Evolutionary conservation across 1,139 yeast species (phyloP), one percentile per base, ranked within the genome.

Genomic region (Yamadazyma diospyri): DNA sequence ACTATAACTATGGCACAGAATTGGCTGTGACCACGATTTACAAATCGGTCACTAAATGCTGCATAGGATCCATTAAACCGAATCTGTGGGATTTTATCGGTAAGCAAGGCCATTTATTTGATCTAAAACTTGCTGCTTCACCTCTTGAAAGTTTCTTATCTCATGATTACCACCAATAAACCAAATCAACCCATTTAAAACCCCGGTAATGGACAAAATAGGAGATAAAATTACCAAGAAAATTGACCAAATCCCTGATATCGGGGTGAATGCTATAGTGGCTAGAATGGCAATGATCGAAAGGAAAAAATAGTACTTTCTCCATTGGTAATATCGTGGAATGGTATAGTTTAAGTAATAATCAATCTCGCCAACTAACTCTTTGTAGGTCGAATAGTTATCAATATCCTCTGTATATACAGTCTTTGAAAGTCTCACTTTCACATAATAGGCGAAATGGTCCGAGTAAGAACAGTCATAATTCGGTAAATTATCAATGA

Each of bases 361-460:
- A 12, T 63, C 58, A 12, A 92, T 68, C 27, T 83, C 72, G 0
- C 52, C 57, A 23, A 32, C 23, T 10, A 87, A 64, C 30, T 83
- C 88, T 26, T 67, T 60, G 47, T 80, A 79, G 9, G 79, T 62
- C 12, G 16, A 29, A 11, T 19, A n/a, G 9, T 6, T 7, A 18
- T 18, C 20, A 18, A 7, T 9, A 7, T 18, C 20, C 6, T 6
- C 6, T 18, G 20, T 18, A 7, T 18, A 6, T 9, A 18, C 8
- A 9, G 9, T 18, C 20, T 18, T 18, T 9, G 9, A 9, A 6
- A 18, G 9, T n/a, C n/a, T n/a, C 8, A 18, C 20, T 9, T 18
- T 18, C 12, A 86, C 80, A 20, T 76, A 64, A 48, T 88, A 84
- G 0, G 92, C 99, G 67, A 94, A 92, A 63, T 92, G 98, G 53